These are phyloP conservation scores for Knoxia roxburghii DNA, from an alignment of 257 asterid genomes.

Conservation along the genomic window DNA sequence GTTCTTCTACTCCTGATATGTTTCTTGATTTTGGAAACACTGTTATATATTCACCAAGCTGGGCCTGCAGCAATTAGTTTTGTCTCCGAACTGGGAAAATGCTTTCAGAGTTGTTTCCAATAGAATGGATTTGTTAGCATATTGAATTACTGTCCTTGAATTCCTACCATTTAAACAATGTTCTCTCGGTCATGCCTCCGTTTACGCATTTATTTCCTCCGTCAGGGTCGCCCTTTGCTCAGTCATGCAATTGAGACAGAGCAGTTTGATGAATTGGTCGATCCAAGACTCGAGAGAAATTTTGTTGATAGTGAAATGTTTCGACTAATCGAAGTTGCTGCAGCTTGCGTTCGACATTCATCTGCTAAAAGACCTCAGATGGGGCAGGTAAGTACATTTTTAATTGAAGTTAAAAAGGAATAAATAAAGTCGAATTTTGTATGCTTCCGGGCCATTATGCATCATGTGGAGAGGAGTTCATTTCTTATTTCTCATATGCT, in stretches of 20 bases:
- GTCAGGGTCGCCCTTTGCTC: conserved; percentile 88
- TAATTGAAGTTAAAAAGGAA: not conserved
- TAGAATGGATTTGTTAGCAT: not conserved
- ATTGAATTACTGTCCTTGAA: not conserved
- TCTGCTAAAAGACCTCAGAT: conserved; percentile 78
- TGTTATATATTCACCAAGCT: not conserved
- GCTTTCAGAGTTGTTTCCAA: not conserved
- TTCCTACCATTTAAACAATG: not conserved
- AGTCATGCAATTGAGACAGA: conserved; percentile 54
- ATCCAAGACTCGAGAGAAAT: conserved; percentile 65
- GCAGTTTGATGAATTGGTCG: conserved; percentile 58
- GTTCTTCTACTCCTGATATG: too few species aligned
- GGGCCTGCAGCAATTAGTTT: not conserved
- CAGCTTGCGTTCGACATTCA: conserved; percentile 94
- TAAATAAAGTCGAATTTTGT: not conserved
- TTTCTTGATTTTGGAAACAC: not conserved
- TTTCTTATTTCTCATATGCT: not conserved
- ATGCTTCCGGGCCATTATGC: not conserved
- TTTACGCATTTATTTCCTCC: conserved; percentile 14
- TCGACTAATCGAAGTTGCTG: conserved; percentile 74
- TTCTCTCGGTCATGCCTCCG: not conserved
- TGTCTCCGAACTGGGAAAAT: too few species aligned
- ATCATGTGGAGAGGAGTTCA: not conserved
- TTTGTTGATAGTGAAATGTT: conserved; percentile 59
- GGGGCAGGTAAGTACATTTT: conserved; percentile 63